A percentile compares a stretch with the other conserved stretches of the same genome.
These are phyloP conservation scores for Sporothrix brasiliensis DNA, from an alignment of 2,329 filamentous ascomycete genomes.

Conservation along the genomic window DNA sequence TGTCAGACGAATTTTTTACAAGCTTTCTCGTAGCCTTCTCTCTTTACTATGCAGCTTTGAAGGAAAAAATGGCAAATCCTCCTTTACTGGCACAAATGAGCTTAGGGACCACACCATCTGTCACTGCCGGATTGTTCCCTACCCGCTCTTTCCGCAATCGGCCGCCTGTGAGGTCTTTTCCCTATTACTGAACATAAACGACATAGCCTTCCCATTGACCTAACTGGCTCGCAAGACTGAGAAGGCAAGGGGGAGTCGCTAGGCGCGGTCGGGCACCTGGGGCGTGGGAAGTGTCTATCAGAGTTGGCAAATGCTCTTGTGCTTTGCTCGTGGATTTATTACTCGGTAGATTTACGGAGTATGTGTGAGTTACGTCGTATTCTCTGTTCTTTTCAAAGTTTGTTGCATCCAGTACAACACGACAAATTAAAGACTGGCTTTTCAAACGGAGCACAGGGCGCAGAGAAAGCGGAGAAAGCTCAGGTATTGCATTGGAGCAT, in stretches of 20 bases:
- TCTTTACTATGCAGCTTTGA: not conserved
- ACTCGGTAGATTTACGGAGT: too few species aligned
- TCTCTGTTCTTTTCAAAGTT: too few species aligned
- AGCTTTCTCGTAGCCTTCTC: not conserved
- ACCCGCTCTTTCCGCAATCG: conserved; percentile 13
- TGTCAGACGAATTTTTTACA: too few species aligned
- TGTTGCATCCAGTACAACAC: too few species aligned
- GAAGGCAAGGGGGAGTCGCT: conserved; percentile 2
- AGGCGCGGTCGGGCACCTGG: not conserved
- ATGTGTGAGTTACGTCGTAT: too few species aligned
- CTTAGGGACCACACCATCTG: not conserved
- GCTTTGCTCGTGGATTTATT: not conserved
- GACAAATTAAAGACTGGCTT: not conserved
- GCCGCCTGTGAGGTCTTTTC: not conserved
- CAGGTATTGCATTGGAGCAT: not conserved
- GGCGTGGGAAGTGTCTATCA: not conserved
- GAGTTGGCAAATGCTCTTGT: not conserved
- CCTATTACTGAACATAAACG: conserved; percentile 4
- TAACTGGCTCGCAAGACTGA: not conserved
- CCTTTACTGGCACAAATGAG: not conserved
- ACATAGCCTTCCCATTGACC: not conserved
- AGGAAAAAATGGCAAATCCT: too few species aligned
- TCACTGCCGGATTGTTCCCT: not conserved
- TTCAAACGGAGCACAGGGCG: not conserved
- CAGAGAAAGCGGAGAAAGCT: conserved; percentile 17